A percentile compares a stretch with the other conserved stretches of the same genome.
Conservation (phyloP, 139 green algal species). For the Chlorella vulgaris region DNA sequence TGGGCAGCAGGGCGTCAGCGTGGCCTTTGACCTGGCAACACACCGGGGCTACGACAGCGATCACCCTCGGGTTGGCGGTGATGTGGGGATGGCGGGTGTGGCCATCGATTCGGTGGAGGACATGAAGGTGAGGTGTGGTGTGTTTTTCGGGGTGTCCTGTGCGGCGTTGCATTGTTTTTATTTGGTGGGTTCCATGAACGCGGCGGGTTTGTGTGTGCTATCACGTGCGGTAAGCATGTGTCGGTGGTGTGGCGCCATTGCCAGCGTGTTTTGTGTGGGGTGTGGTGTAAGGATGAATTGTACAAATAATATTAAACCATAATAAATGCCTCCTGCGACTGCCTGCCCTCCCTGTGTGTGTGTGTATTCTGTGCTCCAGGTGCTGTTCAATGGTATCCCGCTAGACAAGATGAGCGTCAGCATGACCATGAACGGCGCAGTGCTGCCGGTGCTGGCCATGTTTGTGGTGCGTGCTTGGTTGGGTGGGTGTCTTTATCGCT, state of each 20-base stretch:
- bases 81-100: constrained; percentile 82
- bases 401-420: constrained; percentile 70
- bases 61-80: constrained; percentile 68
- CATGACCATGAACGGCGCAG: constrained; percentile 85
- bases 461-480: too few species aligned
- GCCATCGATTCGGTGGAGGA: constrained; percentile 76
- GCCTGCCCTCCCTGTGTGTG: too few species aligned
- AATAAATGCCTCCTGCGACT: too few species aligned
- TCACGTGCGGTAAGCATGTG: too few species aligned
- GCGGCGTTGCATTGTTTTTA: not conserved
- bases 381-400: constrained; percentile 74
- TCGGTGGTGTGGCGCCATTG: too few species aligned
- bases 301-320: not conserved
- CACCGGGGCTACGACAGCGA: constrained; percentile 78
- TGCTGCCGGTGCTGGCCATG: constrained; percentile 73
- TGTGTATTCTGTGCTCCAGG: constrained; percentile 6
- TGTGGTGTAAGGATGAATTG: not conserved
- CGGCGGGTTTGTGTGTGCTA: too few species aligned
- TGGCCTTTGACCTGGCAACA: constrained; percentile 79
- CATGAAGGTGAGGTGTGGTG: constrained; percentile 73
- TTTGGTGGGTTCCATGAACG: too few species aligned
- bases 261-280: too few species aligned
- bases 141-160: too few species aligned
- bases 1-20: constrained; percentile 70
- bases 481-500: too few species aligned